phyloP scores from a whole-genome alignment of 129 eudicot species.

The Pittosporum tobira region DNA sequence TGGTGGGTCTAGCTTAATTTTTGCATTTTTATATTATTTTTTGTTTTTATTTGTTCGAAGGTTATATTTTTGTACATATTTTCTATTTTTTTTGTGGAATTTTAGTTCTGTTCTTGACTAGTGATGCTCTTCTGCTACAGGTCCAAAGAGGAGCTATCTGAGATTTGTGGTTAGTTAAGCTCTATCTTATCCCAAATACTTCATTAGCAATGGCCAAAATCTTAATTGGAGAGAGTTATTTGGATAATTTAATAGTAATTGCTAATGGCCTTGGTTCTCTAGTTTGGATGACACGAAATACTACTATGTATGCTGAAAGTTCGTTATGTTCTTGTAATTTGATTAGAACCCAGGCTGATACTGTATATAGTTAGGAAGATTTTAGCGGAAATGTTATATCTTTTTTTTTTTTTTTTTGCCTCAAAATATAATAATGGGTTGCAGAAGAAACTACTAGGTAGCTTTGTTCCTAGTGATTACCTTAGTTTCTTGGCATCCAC shows the following conservation, averaged over 20 bases:
- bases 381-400: background rate
- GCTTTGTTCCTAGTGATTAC: background rate
- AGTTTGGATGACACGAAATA: background rate
- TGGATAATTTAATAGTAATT: no score
- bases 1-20: slow-evolving; percentile 60
- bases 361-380: background rate
- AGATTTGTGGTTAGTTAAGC: slow-evolving; percentile 69
- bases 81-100: slow-evolving; percentile 1
- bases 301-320: background rate
- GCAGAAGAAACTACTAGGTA: background rate
- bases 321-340: background rate
- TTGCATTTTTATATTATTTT: background rate
- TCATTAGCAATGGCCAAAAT: background rate
- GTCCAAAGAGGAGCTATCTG: slow-evolving; percentile 97
- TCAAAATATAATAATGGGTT: background rate
- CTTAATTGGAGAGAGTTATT: no score
- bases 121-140: slow-evolving; percentile 75
- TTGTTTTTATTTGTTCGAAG: no score
- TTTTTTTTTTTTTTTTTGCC: background rate
- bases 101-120: slow-evolving; percentile 13
- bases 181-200: background rate
- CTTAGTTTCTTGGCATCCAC: background rate
- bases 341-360: background rate
- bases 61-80: background rate
- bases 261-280: background rate